Conservation (phyloP, 169 alveolate species). For the Eimeria necatrix region DNA sequence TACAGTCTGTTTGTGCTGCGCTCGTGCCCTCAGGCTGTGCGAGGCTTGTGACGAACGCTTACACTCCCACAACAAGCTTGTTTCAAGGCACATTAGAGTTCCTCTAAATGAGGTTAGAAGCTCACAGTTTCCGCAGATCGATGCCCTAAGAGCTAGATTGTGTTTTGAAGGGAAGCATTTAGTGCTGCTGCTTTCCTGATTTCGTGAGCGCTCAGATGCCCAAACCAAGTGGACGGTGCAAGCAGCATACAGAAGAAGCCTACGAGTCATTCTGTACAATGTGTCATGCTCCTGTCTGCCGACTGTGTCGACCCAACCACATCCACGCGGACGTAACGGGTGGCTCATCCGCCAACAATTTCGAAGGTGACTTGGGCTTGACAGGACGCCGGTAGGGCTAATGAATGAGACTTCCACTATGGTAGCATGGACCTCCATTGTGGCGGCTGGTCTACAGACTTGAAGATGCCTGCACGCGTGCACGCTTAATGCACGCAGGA, state of each 20-base stretch:
- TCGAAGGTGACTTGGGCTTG: background rate
- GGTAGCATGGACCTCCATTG: too few relatives aligned
- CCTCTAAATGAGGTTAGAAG: slow-evolving; percentile 91
- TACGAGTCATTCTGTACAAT: slow-evolving; percentile 88
- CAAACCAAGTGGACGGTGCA: slow-evolving; percentile 88
- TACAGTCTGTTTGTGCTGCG: background rate
- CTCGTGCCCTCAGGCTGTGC: slow-evolving; percentile 86
- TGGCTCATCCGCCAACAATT: background rate
- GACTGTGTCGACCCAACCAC: slow-evolving; percentile 90
- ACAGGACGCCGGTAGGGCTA: too few relatives aligned
- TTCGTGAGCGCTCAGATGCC: slow-evolving; percentile 86
- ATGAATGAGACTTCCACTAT: too few relatives aligned
- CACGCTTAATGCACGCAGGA: background rate
- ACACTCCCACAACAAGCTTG: slow-evolving; percentile 92
- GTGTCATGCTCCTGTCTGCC: slow-evolving; percentile 91
- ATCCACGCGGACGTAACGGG: slow-evolving; percentile 82
- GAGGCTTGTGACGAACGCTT: slow-evolving; percentile 90
- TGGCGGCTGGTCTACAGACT: too few relatives aligned
- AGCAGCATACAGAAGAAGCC: slow-evolving; percentile 86
- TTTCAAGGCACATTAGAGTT: slow-evolving; percentile 92
- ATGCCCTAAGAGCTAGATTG: background rate
- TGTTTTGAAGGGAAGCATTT: background rate
- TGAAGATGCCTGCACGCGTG: too few relatives aligned
- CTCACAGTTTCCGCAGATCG: background rate
- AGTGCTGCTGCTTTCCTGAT: background rate